phyloP scores from a whole-genome alignment of 768 basidiomycete species.

The Termitomyces sp. region DNA sequence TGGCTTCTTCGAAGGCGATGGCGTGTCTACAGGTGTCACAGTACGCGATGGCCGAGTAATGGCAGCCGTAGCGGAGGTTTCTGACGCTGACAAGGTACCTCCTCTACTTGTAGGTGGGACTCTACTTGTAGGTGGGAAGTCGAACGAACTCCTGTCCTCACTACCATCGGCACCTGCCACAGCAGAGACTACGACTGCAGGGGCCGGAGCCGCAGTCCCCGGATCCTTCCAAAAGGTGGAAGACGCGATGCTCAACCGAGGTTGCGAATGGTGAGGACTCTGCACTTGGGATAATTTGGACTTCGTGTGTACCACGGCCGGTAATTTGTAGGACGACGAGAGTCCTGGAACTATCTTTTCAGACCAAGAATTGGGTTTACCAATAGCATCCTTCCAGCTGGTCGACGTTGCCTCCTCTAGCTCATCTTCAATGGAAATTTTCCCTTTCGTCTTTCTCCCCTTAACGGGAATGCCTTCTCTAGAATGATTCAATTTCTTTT shows the following conservation, averaged over 20 bases:
- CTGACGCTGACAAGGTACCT: slow-evolving; percentile 24
- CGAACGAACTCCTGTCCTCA: slow-evolving; percentile 34
- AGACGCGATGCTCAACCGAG: slow-evolving; percentile 34
- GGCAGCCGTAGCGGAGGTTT: slow-evolving; percentile 38
- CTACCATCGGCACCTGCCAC: slow-evolving; percentile 43
- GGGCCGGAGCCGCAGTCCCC: slow-evolving; percentile 48
- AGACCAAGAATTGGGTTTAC: slow-evolving; percentile 34
- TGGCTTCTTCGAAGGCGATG: slow-evolving; percentile 17
- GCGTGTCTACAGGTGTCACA: slow-evolving; percentile 25
- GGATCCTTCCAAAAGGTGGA: slow-evolving; percentile 50
- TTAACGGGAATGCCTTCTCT: slow-evolving; percentile 28
- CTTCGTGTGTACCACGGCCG: slow-evolving; percentile 28
- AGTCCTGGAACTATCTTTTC: slow-evolving; percentile 33
- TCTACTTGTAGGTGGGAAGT: slow-evolving; percentile 25
- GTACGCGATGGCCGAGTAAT: slow-evolving; percentile 38
- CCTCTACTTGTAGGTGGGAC: slow-evolving; percentile 26
- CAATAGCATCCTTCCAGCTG: slow-evolving; percentile 34
- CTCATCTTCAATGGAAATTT: slow-evolving; percentile 27
- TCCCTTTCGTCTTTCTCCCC: slow-evolving; percentile 32
- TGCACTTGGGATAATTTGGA: slow-evolving; percentile 26
- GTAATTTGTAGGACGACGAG: slow-evolving; percentile 37
- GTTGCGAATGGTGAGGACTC: slow-evolving; percentile 30
- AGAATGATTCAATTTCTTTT: slow-evolving; percentile 17
- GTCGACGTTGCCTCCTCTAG: slow-evolving; percentile 31
- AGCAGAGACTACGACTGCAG: slow-evolving; percentile 50